A percentile compares a stretch with the other conserved stretches of the same genome.
These are phyloP conservation scores for Calonectria hongkongensis DNA, from an alignment of 2,329 filamentous ascomycete genomes.

Conservation along the genomic window DNA sequence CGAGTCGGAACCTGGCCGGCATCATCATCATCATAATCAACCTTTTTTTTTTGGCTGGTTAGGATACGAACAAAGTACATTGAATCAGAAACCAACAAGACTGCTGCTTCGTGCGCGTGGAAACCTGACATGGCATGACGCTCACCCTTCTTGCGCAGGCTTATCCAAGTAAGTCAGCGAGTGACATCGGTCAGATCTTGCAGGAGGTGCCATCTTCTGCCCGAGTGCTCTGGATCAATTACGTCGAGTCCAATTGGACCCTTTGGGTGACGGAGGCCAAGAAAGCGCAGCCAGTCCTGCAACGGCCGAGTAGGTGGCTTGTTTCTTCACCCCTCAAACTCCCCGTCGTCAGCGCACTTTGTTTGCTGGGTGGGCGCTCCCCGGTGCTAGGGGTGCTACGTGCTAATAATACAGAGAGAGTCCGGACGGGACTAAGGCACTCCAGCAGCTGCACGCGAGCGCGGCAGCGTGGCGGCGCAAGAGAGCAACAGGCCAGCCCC, in stretches of 20 bases:
- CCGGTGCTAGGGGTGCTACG: constrained; percentile 20
- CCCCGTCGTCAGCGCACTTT: constrained; percentile 20
- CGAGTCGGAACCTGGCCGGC: constrained; percentile 44
- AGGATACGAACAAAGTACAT: not conserved
- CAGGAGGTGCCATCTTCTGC: constrained; percentile 22
- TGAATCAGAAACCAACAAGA: not conserved
- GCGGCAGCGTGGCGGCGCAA: constrained; percentile 36
- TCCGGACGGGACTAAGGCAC: constrained; percentile 36
- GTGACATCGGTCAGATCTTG: constrained; percentile 34
- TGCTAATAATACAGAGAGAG: constrained; percentile 23
- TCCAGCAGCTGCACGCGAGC: constrained; percentile 41
- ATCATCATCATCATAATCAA: not conserved
- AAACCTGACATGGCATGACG: constrained; percentile 16
- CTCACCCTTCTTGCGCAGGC: constrained; percentile 7
- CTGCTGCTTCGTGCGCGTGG: constrained; percentile 19
- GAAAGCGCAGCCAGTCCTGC: constrained; percentile 25
- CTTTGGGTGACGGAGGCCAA: constrained; percentile 34
- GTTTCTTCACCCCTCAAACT: constrained; percentile 43
- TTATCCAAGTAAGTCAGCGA: constrained; percentile 24
- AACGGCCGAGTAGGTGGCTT: constrained; percentile 40
- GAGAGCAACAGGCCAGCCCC: constrained; percentile 36
- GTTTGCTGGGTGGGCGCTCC: constrained; percentile 17
- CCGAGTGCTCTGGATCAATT: constrained; percentile 19
- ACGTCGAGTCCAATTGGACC: constrained; percentile 44
- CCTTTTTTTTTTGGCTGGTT: constrained; percentile 2